Evolutionary conservation across 352 stramenopile species (phyloP).

Genomic region (Globisporangium viniferum): DNA sequence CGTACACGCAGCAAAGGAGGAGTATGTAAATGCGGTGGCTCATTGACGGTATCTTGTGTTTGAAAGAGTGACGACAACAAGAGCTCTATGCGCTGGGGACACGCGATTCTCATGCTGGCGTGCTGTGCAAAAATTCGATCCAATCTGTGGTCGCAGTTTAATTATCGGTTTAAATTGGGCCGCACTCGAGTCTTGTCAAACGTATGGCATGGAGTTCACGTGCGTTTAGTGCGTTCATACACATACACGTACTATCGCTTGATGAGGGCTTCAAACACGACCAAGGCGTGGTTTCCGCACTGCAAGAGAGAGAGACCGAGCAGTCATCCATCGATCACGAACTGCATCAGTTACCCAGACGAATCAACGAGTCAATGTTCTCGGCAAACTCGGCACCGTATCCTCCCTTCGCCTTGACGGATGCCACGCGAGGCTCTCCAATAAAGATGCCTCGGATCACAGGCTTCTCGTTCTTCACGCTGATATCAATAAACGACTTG

Average conservation of each 20-base stretch:
- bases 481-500: constrained; percentile 83
- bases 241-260: background rate
- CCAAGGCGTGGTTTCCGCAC: background rate
- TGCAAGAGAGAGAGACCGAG: background rate
- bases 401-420: constrained; percentile 66
- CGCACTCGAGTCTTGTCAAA: background rate
- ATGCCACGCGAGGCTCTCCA: constrained; percentile 69
- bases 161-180: background rate
- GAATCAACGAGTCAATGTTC: constrained; percentile 53
- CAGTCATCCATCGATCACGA: background rate
- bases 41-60: no score
- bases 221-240: background rate
- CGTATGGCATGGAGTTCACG: background rate
- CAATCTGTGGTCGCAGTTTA: background rate
- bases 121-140: background rate
- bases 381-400: constrained; percentile 69
- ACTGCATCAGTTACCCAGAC: constrained; percentile 49
- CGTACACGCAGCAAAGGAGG: no score
- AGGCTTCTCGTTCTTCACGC: constrained; percentile 74
- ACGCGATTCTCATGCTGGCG: no score
- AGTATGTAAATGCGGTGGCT: no score
- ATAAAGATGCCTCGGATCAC: constrained; percentile 79
- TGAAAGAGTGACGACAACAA: no score
- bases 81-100: no score
- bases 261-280: background rate